Evolutionary conservation across 306 rosid species (phyloP).

Genomic region (Cicer cuneatum): DNA sequence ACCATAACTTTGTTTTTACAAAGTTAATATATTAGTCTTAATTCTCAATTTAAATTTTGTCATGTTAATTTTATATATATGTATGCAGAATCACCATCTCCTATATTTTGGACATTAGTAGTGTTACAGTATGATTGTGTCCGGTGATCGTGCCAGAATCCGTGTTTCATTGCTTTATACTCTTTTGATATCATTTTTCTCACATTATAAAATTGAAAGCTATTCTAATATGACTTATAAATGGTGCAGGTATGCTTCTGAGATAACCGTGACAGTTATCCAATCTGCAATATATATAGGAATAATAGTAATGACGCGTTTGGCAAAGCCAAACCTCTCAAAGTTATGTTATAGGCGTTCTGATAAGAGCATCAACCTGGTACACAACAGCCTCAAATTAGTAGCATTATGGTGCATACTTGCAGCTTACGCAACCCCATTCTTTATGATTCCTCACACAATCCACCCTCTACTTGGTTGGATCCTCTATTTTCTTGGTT

Average conservation of each 20-base stretch:
- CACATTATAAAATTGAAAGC: background rate
- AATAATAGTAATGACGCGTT: constrained; percentile 65
- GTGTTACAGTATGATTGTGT: no score
- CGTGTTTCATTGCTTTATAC: background rate
- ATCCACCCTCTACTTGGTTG: constrained; percentile 84
- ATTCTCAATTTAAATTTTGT: no score
- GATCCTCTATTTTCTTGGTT: constrained; percentile 70
- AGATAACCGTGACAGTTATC: constrained; percentile 63
- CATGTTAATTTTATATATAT: no score
- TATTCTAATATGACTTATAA: constrained; percentile 13
- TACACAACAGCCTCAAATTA: constrained; percentile 62
- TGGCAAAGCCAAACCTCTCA: constrained; percentile 72
- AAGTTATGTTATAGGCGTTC: constrained; percentile 73
- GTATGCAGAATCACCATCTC: no score
- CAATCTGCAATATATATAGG: constrained; percentile 65
- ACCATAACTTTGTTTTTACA: no score
- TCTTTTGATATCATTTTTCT: background rate
- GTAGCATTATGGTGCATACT: constrained; percentile 73
- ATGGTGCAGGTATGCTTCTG: constrained; percentile 66
- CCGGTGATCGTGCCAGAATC: no score
- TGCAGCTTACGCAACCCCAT: constrained; percentile 69
- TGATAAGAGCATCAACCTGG: constrained; percentile 57
- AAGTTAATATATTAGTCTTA: no score
- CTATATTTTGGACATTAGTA: no score
- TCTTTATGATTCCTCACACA: constrained; percentile 75